Conservation (phyloP, 768 basidiomycete species). For the Suillus alpinus region DNA sequence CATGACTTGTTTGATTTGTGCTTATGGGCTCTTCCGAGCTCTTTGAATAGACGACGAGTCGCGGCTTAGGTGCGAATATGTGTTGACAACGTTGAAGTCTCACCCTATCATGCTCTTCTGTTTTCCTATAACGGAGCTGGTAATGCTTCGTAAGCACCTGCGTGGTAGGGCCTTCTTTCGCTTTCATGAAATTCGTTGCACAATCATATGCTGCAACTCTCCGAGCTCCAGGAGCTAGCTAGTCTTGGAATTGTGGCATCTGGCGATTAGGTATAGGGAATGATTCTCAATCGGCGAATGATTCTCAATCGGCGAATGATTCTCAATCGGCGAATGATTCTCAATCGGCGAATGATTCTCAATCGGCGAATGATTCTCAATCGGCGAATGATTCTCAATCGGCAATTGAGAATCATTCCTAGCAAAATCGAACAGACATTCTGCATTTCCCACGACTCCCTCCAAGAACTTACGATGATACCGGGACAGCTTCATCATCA, state of each 20-base stretch:
- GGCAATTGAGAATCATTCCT: neutral
- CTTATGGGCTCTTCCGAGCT: neutral
- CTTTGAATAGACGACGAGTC: neutral
- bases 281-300: no score
- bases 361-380: no score
- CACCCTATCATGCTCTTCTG: neutral
- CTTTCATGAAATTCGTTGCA: neutral
- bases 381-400: no score
- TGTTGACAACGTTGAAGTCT: neutral
- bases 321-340: no score
- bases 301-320: no score
- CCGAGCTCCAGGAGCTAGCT: no score
- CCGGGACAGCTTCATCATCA: no score
- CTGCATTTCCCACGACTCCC: neutral
- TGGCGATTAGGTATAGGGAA: no score
- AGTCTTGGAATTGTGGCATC: no score
- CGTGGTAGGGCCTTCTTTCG: neutral
- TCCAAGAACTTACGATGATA: no score
- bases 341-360: no score
- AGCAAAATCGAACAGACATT: neutral
- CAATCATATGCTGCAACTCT: neutral
- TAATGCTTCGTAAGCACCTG: neutral
- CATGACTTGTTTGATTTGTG: neutral
- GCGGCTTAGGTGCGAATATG: neutral
- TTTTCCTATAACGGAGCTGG: neutral